Evolutionary conservation across 2,329 filamentous ascomycete species (phyloP), one percentile per base, ranked within the genome.

Genomic region (Colletotrichum caudatum): DNA sequence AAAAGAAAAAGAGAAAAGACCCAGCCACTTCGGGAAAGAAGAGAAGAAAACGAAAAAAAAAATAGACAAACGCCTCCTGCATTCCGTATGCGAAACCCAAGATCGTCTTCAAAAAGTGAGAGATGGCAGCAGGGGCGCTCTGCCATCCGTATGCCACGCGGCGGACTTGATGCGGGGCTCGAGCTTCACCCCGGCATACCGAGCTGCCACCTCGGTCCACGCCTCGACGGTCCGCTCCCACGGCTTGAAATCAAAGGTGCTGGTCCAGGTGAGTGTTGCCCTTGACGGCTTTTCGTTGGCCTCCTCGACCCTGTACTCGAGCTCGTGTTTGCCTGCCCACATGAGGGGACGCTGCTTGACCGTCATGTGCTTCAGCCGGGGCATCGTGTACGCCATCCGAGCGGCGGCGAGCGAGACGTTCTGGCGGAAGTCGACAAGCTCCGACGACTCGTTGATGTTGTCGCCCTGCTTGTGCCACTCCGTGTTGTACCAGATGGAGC

Each of bases 241-340:
- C 8, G 75, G 75, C 72, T 66, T 62, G 53, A 76, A 76, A 1
- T 66, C 71, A 44, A 76, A 76, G 6, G 75, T 75, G 65, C 75
- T 76, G 3, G 53, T 66, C 73, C 75, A 75, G 7, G 66, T 61
- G 44, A 76, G 9, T 29, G 18, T 68, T 9, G 73, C 72, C 48
- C 48, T 59, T 7, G 65, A 51, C 29, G 75, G 11, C 51, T n/a
- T 68, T 9, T 68, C 71, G 48, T 48, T 35, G 11, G 29, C 35
- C 23, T 67, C 50, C 16, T 66, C 41, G 18, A 74, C 69, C 14
- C 26, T 51, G 61, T 76, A 76, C 50, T 64, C 61, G 23, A 76
- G 72, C 37, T 71, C 57, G 50, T 76, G 75, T 69, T 73, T 75
- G n/a, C 75, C 75, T 1, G 75, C 75, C 66, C 74, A 76, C 75